These are phyloP conservation scores for Pachysolen tannophilus DNA, from an alignment of 805 yeast genomes.

Conservation along the genomic window DNA sequence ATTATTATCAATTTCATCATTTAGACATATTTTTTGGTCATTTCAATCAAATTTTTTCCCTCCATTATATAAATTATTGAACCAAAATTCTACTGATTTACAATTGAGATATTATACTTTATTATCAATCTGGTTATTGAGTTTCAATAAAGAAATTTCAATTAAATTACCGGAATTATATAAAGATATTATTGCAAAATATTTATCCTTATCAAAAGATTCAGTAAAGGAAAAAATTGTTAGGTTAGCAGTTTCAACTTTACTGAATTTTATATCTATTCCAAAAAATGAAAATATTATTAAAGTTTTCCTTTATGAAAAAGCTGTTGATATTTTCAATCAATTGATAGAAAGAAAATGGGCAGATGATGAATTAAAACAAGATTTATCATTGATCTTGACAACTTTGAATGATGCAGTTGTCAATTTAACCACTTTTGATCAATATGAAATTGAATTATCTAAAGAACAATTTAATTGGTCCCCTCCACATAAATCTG, in stretches of 20 bases:
- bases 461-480: conserved; percentile 70
- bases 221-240: conserved; percentile 91
- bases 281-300: conserved; percentile 37
- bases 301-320: conserved; percentile 63
- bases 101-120: conserved; percentile 81
- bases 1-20: conserved; percentile 44
- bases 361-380: conserved; percentile 85
- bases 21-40: conserved; percentile 45
- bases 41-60: conserved; percentile 36
- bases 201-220: conserved; percentile 55
- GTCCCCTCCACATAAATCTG: conserved; percentile 88
- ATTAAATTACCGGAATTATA: conserved; percentile 39
- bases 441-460: conserved; percentile 82
- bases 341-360: conserved; percentile 81
- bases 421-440: conserved; percentile 79
- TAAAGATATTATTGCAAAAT: conserved; percentile 44
- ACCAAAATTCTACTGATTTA: conserved; percentile 39
- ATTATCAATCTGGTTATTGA: conserved; percentile 75
- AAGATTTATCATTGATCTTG: conserved; percentile 55
- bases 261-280: conserved; percentile 48
- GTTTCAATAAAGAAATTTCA: conserved; percentile 57
- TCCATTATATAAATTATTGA: conserved; percentile 38
- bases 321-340: conserved; percentile 61
- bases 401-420: conserved; percentile 65
- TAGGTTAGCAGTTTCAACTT: conserved; percentile 70